Evolutionary conservation across 1,284 basidiomycete genomes (phyloP).

Genomic region (Paramarasmius palmivorus): DNA sequence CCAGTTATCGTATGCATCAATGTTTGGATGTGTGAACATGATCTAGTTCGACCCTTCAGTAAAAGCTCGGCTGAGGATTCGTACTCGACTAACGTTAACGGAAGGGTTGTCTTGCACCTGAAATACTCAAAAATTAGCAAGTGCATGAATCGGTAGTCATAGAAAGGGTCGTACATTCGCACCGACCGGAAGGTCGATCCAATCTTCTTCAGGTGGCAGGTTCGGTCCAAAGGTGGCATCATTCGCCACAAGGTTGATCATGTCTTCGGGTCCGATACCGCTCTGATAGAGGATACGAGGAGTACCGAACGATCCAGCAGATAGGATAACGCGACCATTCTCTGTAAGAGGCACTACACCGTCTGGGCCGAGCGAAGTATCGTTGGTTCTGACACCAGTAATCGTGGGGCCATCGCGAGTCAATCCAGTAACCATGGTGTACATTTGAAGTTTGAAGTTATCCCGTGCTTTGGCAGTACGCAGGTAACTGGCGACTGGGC

Average conservation of each 20-base stretch:
- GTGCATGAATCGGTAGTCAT: too few relatives aligned
- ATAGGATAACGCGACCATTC: slow-evolving; percentile 61
- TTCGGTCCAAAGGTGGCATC: slow-evolving; percentile 46
- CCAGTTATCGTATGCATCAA: slow-evolving; percentile 69
- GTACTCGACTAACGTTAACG: slow-evolving; percentile 47
- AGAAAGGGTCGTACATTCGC: slow-evolving; percentile 35
- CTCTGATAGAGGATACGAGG: slow-evolving; percentile 62
- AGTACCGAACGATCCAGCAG: slow-evolving; percentile 57
- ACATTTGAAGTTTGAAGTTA: slow-evolving; percentile 54
- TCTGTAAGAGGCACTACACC: slow-evolving; percentile 56
- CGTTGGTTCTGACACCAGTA: slow-evolving; percentile 62
- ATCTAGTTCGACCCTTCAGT: slow-evolving; percentile 39
- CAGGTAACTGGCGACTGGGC: slow-evolving; percentile 61
- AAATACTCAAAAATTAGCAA: too few relatives aligned
- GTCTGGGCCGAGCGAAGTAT: slow-evolving; percentile 51
- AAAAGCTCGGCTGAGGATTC: background rate
- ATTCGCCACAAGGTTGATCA: slow-evolving; percentile 51
- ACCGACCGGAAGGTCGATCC: slow-evolving; percentile 64
- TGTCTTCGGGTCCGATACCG: slow-evolving; percentile 63
- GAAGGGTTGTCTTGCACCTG: slow-evolving; percentile 63
- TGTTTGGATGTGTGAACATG: slow-evolving; percentile 63
- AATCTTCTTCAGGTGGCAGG: slow-evolving; percentile 48
- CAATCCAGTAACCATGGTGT: slow-evolving; percentile 52
- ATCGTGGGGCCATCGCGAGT: slow-evolving; percentile 60
- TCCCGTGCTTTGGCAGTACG: slow-evolving; percentile 51